A percentile compares a stretch with the other conserved stretches of the same genome.
Evolutionary conservation across 352 stramenopile species (phyloP).

Genomic region (Elongisporangium undulatum): DNA sequence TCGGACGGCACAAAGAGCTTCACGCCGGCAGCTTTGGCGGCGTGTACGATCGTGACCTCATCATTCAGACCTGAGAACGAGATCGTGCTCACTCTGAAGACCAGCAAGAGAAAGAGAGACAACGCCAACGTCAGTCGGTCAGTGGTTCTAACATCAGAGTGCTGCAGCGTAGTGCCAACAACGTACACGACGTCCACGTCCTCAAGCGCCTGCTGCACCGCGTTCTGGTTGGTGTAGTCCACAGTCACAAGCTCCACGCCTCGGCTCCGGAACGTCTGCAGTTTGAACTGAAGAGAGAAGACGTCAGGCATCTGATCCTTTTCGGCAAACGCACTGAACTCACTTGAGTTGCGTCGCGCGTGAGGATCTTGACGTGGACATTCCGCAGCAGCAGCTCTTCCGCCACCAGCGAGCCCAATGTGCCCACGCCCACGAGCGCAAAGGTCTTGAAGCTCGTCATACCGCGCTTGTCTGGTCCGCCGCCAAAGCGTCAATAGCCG

Average conservation of each 20-base stretch:
- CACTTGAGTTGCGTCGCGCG: background rate
- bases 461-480: background rate
- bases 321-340: background rate
- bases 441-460: background rate
- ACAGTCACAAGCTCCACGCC: background rate
- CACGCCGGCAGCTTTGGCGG: conserved; percentile 23
- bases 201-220: background rate
- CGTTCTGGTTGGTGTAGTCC: background rate
- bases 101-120: background rate
- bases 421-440: background rate
- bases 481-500: background rate
- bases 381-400: background rate
- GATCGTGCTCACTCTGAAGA: background rate
- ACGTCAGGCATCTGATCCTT: background rate
- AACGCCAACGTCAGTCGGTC: background rate
- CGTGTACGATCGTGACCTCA: conserved; percentile 11
- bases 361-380: background rate
- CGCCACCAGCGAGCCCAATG: background rate
- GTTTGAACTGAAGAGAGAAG: background rate
- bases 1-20: conserved; percentile 27
- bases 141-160: no score
- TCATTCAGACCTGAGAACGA: background rate
- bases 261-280: background rate
- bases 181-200: background rate
- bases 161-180: background rate